Conservation (phyloP, 2,329 filamentous ascomycete genomes). For the Fusarium anguioides region DNA sequence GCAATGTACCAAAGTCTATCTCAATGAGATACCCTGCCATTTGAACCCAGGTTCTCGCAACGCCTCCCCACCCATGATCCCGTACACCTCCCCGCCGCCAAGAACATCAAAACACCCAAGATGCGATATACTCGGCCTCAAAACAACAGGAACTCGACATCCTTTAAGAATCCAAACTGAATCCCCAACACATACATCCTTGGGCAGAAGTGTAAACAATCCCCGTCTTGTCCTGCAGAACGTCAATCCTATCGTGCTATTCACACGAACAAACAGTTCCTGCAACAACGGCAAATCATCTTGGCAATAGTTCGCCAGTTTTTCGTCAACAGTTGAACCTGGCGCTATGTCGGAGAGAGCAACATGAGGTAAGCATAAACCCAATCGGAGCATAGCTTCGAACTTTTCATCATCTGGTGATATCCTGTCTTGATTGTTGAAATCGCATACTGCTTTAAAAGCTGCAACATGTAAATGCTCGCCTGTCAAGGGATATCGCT, state of each 20-base stretch:
- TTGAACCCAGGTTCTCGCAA: rapidly evolving
- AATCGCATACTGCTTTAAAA: neutral
- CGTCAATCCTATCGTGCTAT: neutral
- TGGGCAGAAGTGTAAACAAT: neutral
- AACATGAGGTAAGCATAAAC: rapidly evolving
- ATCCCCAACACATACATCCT: neutral
- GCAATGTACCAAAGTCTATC: neutral
- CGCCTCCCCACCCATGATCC: neutral
- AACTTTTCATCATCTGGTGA: neutral
- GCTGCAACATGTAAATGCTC: neutral
- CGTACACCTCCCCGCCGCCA: neutral
- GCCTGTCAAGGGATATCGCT: neutral
- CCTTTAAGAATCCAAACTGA: neutral
- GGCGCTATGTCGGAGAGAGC: rapidly evolving
- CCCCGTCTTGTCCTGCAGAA: neutral
- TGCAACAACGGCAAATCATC: rapidly evolving
- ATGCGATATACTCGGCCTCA: neutral
- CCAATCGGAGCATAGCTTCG: rapidly evolving
- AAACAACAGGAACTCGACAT: neutral
- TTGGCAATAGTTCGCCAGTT: rapidly evolving
- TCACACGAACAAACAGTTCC: rapidly evolving
- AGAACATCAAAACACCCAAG: neutral
- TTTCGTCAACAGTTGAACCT: rapidly evolving
- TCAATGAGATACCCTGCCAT: neutral
- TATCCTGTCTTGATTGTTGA: neutral